Evolutionary conservation across 2,329 filamentous ascomycete genomes (phyloP).

Genomic region (Phoma sp.): DNA sequence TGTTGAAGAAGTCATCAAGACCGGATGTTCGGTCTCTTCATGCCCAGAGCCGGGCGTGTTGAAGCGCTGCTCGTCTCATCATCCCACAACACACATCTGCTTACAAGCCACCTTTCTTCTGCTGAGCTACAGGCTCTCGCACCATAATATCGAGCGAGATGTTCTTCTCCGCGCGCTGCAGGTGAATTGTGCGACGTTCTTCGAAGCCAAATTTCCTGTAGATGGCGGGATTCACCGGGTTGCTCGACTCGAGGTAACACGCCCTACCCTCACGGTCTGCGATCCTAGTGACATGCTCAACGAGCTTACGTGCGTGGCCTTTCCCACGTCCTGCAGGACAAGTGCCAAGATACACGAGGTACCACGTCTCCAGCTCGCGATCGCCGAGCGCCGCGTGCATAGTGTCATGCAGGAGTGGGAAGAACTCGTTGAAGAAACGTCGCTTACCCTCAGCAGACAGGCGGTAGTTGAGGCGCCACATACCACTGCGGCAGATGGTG

Average conservation of each 20-base stretch:
- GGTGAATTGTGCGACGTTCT: conserved; percentile 65
- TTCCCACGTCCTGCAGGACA: conserved; percentile 72
- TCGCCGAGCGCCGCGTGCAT: conserved; percentile 72
- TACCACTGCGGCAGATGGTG: conserved; percentile 74
- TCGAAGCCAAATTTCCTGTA: conserved; percentile 80
- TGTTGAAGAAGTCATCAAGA: conserved; percentile 30
- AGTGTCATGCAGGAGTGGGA: conserved; percentile 74
- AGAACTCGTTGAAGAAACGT: conserved; percentile 78
- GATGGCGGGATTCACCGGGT: conserved; percentile 69
- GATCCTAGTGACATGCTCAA: conserved; percentile 69
- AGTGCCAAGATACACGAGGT: conserved; percentile 83
- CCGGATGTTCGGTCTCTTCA: neutral
- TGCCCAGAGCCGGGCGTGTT: conserved; percentile 27
- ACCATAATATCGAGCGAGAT: conserved; percentile 82
- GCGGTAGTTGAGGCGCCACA: conserved; percentile 78
- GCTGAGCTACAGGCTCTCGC: conserved; percentile 62
- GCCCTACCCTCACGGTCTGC: conserved; percentile 71
- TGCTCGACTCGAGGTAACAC: conserved; percentile 81
- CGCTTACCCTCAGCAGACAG: conserved; percentile 73
- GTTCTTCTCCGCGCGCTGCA: conserved; percentile 63
- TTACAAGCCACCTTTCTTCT: conserved; percentile 28
- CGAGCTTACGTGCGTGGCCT: conserved; percentile 74
- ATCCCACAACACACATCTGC: neutral
- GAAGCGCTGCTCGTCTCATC: conserved; percentile 25
- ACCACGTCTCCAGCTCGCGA: conserved; percentile 73